A percentile compares a stretch with the other conserved stretches of the same genome.
phyloP scores from a whole-genome alignment of 2,329 filamentous ascomycete genomes.

The Sarocladium brachiariae region DNA sequence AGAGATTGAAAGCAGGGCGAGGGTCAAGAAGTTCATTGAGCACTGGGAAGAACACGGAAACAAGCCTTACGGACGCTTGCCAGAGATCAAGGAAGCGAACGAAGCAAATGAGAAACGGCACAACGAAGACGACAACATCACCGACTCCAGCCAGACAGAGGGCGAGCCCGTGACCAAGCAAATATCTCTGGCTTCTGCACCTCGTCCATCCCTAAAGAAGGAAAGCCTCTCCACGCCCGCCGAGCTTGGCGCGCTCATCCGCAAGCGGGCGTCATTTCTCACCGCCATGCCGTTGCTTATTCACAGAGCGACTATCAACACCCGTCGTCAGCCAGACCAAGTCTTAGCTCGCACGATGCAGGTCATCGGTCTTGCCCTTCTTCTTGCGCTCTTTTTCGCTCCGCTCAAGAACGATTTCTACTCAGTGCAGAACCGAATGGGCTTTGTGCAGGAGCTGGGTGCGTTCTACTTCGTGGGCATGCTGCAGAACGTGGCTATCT shows the following conservation, averaged over 20 bases:
- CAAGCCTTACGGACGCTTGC: constrained; percentile 15
- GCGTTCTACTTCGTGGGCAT: constrained; percentile 71
- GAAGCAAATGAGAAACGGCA: constrained; percentile 19
- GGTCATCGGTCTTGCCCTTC: constrained; percentile 54
- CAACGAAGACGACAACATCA: not conserved
- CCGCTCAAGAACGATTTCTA: constrained; percentile 63
- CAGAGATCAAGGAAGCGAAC: constrained; percentile 23
- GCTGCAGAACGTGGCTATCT: constrained; percentile 71
- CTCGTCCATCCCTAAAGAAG: constrained; percentile 36
- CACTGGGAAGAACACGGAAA: constrained; percentile 39
- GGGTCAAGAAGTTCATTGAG: constrained; percentile 54
- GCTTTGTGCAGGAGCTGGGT: constrained; percentile 64
- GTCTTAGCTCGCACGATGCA: constrained; percentile 61
- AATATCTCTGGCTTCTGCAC: constrained; percentile 16
- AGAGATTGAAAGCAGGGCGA: constrained; percentile 56
- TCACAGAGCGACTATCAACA: constrained; percentile 61
- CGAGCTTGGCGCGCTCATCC: constrained; percentile 62
- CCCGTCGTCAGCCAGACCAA: constrained; percentile 57
- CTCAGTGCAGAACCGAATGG: constrained; percentile 65
- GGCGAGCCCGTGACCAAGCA: constrained; percentile 9
- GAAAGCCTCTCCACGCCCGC: constrained; percentile 56
- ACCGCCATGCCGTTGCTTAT: constrained; percentile 62
- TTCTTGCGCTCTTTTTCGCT: constrained; percentile 63
- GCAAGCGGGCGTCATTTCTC: constrained; percentile 53
- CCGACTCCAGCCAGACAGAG: not conserved